Evolutionary conservation across 345 rosid species (phyloP), one percentile per base, ranked within the genome.

Genomic region (Syzygium oleosum): DNA sequence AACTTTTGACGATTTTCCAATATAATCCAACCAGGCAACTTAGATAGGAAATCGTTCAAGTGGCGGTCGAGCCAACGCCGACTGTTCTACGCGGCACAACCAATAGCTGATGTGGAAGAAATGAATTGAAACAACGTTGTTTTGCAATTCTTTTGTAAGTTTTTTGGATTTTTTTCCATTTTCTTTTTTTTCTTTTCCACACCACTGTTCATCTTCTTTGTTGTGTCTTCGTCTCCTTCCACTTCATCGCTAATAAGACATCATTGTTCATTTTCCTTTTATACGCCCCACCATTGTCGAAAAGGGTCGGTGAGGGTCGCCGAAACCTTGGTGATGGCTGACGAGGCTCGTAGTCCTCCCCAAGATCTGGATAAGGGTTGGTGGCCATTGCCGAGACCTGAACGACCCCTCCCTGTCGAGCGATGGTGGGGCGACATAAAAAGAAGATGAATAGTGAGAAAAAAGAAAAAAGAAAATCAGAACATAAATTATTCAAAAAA

Each of bases 41-140:
- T 58, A 25, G 27, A 58, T 0, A 0, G 6, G 14, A 58, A 58
- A 58, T 10, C 5, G 5, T 11, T 12, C 3, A 58, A 25, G 1
- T 25, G 29, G 15, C 11, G 7, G 7, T 25, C 29, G 2, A 58
- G 0, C 27, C 12, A 1, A 25, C 3, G 5, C 0, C 27, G 3
- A 2, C 0, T 25, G 0, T 58, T 0, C 2, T 58, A 25, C 27
- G 15, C 0, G 65, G 0, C 15, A 58, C 1, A 1, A 3, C 1
- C 27, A 25, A 12, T 9, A 6, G 5, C 1, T 25, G 65, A 58
- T 12, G 14, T 58, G 63, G 15, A 56, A 56, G 10, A 58, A 58
- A 12, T 58, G 14, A 58, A 25, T 25, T 2, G 3, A 58, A 25
- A 58, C 31, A 6, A 58, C 0, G 15, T 58, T 5, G 29, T 58